phyloP scores from a whole-genome alignment of 2,329 filamentous ascomycete genomes.

The Aureobasidium sp. region DNA sequence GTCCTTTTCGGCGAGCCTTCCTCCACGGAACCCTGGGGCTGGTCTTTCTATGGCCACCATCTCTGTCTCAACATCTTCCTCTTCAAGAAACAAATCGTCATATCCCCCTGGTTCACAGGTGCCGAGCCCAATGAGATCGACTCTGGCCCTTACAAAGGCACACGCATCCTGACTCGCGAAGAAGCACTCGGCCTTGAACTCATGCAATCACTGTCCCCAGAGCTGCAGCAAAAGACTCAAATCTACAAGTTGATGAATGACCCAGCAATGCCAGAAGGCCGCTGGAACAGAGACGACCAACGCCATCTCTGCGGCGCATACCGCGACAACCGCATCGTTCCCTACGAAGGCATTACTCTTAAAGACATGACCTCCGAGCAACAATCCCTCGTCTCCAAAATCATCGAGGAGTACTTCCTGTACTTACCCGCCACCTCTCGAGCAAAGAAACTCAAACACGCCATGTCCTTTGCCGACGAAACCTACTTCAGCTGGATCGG shows the following conservation, averaged over 20 bases:
- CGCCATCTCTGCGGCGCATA: constrained; percentile 70
- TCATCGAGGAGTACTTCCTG: constrained; percentile 57
- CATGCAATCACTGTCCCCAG: constrained; percentile 53
- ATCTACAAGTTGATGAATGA: constrained; percentile 55
- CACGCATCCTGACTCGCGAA: constrained; percentile 56
- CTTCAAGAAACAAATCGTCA: constrained; percentile 54
- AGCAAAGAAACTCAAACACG: constrained; percentile 45
- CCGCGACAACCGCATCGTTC: constrained; percentile 67
- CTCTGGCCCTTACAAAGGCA: constrained; percentile 52
- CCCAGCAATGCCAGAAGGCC: constrained; percentile 54
- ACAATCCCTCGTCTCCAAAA: constrained; percentile 43
- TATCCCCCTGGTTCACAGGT: constrained; percentile 69
- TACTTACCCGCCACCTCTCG: constrained; percentile 56
- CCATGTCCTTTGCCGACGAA: constrained; percentile 52
- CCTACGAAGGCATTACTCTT: constrained; percentile 57
- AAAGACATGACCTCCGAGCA: constrained; percentile 41
- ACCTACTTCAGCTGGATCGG: constrained; percentile 79
- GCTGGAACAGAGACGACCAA: constrained; percentile 77
- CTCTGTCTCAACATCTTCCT: constrained; percentile 66
- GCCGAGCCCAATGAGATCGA: constrained; percentile 74
- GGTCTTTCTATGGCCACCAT: constrained; percentile 70
- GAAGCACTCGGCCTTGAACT: constrained; percentile 56
- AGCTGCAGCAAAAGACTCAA: constrained; percentile 44
- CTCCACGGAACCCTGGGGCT: constrained; percentile 55
- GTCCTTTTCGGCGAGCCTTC: constrained; percentile 60